Base-by-base conservation (phyloP, 1,284 basidiomycete species). In the Trichosporon ovoides region DNA sequence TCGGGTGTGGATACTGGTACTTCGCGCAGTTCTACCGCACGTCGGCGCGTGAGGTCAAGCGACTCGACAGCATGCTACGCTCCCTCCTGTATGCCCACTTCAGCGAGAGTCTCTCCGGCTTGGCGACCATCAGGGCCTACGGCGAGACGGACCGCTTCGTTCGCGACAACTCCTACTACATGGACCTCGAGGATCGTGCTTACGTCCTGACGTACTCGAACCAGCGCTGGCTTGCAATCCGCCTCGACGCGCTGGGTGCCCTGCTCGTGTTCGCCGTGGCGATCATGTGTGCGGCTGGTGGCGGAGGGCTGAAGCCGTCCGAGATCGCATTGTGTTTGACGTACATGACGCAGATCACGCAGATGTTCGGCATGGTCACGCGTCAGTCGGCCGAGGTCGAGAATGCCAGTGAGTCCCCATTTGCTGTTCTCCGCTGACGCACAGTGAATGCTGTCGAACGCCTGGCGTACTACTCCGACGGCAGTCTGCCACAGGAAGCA, bases 51-150 rank as follows among this genome's bases (percentile, higher is more conserved):
- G 93, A 96, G 73, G 49, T 73, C 43, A 73, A 72, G 55, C 66
- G 69, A n/a, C 52, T 68, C 81, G 85, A 87, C 66, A 51, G 84
- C 0, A 84, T 86, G 77, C 79, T 87, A 12, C 84, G 86, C 38
- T 85, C 84, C 0, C 73, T 86, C 20, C 80, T 91, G 14, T 91
- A 91, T 70, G 83, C 87, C 2, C 89, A 91, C 76, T 87, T 91
- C 67, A 84, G 86, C 1, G 89, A 93, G 76, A 87, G 87, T 33
- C 77, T 92, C 1, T 84, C 71, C 0, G 89, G 88, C 4, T 75
- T 91, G 11, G 81, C 86, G 0, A 91, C 88, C 0, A 87, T 91
- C 50, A 82, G 87, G 20, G 86, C 85, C 38, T 89, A 87, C 64
- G 83, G 83, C 20, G 85, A 84, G 66, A 80, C 82, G 2, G 68